Evolutionary conservation across 768 basidiomycete species (phyloP).

Genomic region (Podaxis sp.): DNA sequence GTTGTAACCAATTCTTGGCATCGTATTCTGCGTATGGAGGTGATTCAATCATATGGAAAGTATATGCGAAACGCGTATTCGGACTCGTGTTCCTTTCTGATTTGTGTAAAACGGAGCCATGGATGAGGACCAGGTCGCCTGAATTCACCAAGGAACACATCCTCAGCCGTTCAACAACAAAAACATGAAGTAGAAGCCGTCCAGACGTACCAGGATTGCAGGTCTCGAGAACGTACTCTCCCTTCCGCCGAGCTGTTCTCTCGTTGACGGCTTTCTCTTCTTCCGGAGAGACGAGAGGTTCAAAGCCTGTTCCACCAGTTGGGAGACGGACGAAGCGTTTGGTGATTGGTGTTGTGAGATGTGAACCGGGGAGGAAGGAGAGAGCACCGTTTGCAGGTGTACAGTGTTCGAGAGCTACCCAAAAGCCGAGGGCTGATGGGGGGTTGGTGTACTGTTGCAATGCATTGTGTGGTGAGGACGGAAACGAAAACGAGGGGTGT

Average conservation of each 20-base stretch:
- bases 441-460: conserved; percentile 80
- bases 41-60: conserved; percentile 92
- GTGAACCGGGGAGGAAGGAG: conserved; percentile 89
- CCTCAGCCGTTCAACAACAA: neutral
- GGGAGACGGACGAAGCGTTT: conserved; percentile 83
- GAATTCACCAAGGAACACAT: neutral
- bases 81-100: conserved; percentile 82
- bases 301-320: conserved; percentile 83
- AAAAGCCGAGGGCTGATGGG: conserved; percentile 90
- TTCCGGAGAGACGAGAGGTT: conserved; percentile 47
- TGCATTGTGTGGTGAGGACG: conserved; percentile 10
- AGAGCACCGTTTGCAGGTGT: conserved; percentile 81
- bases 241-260: conserved; percentile 25
- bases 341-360: conserved; percentile 67
- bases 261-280: conserved; percentile 30
- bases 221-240: conserved; percentile 63
- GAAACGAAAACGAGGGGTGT: neutral
- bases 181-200: neutral
- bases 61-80: conserved; percentile 88
- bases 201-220: conserved; percentile 65
- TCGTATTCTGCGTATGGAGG: conserved; percentile 74
- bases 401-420: conserved; percentile 93
- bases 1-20: conserved; percentile 94
- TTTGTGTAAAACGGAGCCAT: conserved; percentile 91
- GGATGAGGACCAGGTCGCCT: conserved; percentile 93